Evolutionary conservation across 2,329 filamentous ascomycete species (phyloP), one percentile per base, ranked within the genome.

Genomic region (Neonectria ditissima): DNA sequence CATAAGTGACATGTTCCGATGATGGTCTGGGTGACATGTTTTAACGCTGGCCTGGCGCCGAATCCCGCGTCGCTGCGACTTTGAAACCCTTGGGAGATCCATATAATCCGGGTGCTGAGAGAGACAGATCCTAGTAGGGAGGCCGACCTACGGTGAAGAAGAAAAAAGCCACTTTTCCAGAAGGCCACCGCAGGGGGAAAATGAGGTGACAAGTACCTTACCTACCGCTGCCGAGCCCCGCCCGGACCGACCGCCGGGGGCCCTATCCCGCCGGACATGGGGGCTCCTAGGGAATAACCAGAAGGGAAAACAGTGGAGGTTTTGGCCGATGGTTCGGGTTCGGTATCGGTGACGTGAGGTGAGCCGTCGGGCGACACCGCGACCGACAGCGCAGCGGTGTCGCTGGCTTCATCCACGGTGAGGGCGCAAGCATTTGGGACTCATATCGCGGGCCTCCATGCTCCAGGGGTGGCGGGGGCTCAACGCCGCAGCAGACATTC

Each of bases 201-300:
- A 53, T 68, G 56, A 66, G 68, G 70, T 73, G 70, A 73, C 61
- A 68, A 70, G 68, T 71, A 69, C n/a, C n/a, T n/a, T n/a, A 6
- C 4, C 24, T 26, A 26, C 70, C 65, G 70, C n/a, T 70, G 48
- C 62, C 67, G 68, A 67, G 61, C 59, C 59, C 69, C 66, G 63
- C 55, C 56, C 64, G 70, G 71, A 69, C 67, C 67, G 56, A 67
- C 70, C 66, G 68, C 59, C 66, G 50, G 48, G 51, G 55, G 61
- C 37, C 30, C 56, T 28, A 37, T 32, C 60, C 64, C 28, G 20
- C 26, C 20, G 32, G n/a, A 28, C 55, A 32, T 52, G 56, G 37
- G 44, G 24, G 24, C 24, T 24, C 24, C 45, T n/a, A 16, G 34
- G 45, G 26, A 48, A 48, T 14, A 44, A 44, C n/a, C n/a, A n/a